Base-by-base conservation (phyloP, 1,139 yeast genomes). In the Geotrichum carabidarum region DNA sequence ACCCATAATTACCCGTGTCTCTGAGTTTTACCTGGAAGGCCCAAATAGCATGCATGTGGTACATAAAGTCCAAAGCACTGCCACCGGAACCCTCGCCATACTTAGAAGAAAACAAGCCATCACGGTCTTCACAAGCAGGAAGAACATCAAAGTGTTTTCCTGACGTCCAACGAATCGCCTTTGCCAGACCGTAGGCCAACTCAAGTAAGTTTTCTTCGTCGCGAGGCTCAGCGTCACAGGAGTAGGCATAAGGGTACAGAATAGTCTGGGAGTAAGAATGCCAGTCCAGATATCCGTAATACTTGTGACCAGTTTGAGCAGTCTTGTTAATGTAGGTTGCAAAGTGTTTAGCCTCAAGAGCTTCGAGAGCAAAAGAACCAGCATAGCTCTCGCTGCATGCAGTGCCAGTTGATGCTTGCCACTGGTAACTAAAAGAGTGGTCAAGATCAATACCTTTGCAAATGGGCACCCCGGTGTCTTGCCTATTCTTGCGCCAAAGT, bases 401-500 rank as follows among this genome's bases (percentile, higher is more conserved):
- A 69, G 81, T 74, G 57, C 83, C 88, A 50, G 75, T 71, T 14
- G 86, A 79, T 27, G 57, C 58, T 12, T 60, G 59, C 84, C 93
- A 87, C 64, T 85, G 89, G 71, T 74, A 86, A 61, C 80, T 85
- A 69, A 84, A 88, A 0, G 95, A 84, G 65, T 86, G 95, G 68
- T 88, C 96, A 56, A 90, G 82, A 67, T 90, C 96, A 48, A 89
- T 79, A 7, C 97, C 97, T 51, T 78, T 74, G 69, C 97, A 90
- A 45, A 76, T 71, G 4, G 87, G 82, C 51, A 80, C 71, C 40
- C 75, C 77, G 0, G 95, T 86, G 53, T 80, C 79, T 70, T 90
- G 96, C 59, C 96, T 78, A 70, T 88, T 90, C 68, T 90, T 90
- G 49, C 95, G 75, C 97, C 97, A 90, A 59, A 90, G 74, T 55